Evolutionary conservation across 208 protist genomes (phyloP).

Genomic region (Trypanosoma theileri): DNA sequence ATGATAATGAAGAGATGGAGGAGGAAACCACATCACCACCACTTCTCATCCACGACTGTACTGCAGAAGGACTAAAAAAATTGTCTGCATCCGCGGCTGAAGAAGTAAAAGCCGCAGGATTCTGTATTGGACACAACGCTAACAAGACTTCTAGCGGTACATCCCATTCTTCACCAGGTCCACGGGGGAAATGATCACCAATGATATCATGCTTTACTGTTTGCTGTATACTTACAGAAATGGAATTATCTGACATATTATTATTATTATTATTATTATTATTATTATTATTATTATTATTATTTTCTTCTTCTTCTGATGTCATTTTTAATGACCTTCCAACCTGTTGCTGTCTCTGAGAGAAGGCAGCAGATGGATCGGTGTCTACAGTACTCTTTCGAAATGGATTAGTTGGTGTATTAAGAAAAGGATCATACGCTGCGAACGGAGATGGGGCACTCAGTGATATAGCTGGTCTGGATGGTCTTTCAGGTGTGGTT

Average conservation of each 20-base stretch:
- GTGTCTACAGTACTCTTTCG: not conserved
- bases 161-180: slow-evolving; percentile 58
- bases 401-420: slow-evolving; percentile 13
- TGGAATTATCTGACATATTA: too few species aligned
- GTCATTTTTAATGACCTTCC: too few species aligned
- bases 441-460: slow-evolving; percentile 13
- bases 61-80: not conserved
- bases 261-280: too few species aligned
- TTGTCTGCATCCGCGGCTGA: not conserved
- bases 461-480: not conserved
- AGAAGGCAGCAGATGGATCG: too few species aligned
- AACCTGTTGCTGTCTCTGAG: too few species aligned
- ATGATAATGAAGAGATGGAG: slow-evolving; percentile 15
- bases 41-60: too few species aligned
- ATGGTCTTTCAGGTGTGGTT: slow-evolving; percentile 12
- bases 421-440: slow-evolving; percentile 25
- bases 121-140: slow-evolving; percentile 26
- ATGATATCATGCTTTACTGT: slow-evolving; percentile 24
- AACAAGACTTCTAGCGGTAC: slow-evolving; percentile 55
- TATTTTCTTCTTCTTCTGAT: too few species aligned
- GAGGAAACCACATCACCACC: not conserved
- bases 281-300: too few species aligned
- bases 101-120: not conserved
- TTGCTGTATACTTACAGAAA: too few species aligned
- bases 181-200: slow-evolving; percentile 49